A percentile compares a stretch with the other conserved stretches of the same genome.
phyloP scores from a whole-genome alignment of 306 rosid genomes.

The Rosa persica region DNA sequence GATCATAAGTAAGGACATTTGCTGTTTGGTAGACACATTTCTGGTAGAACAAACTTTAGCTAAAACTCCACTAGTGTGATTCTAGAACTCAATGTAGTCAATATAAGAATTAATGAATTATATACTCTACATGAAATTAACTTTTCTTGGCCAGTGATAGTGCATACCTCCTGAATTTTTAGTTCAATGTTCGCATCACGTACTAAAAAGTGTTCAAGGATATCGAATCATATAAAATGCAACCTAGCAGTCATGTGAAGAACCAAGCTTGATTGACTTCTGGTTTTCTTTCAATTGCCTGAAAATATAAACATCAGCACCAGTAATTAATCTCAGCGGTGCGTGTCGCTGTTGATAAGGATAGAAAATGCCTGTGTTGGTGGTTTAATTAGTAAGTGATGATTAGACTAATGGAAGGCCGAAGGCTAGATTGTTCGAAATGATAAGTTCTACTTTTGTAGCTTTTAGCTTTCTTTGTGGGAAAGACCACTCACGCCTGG shows the following conservation, averaged over 20 bases:
- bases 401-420: background rate
- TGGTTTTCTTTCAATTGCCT: background rate
- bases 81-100: background rate
- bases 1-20: background rate
- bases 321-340: background rate
- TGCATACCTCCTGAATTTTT: background rate
- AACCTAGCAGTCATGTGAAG: background rate
- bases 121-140: background rate
- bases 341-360: background rate
- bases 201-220: background rate
- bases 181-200: background rate
- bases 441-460: background rate
- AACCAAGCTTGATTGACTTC: background rate
- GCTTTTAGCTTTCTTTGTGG: background rate
- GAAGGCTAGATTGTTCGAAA: conserved; percentile 2
- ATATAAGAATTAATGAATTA: background rate
- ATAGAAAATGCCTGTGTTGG: background rate
- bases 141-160: conserved; percentile 11
- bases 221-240: background rate
- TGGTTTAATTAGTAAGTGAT: no score
- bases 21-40: background rate
- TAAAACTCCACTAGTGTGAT: background rate
- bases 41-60: background rate
- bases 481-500: conserved; percentile 3
- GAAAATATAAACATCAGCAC: background rate